phyloP scores from a whole-genome alignment of 306 rosid species.

The Aeschynomene evenia region DNA sequence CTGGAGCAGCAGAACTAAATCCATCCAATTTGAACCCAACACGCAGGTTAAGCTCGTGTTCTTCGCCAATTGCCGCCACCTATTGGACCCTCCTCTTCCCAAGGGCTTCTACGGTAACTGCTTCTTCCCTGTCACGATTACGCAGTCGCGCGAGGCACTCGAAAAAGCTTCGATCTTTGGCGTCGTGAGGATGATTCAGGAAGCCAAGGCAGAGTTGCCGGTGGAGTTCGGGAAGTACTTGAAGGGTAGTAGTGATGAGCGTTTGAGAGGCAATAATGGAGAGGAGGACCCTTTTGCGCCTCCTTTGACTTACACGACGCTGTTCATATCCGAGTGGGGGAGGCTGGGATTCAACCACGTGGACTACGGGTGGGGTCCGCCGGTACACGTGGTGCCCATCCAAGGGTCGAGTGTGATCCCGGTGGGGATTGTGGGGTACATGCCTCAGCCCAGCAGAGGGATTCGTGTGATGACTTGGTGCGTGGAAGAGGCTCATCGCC shows the following conservation, averaged over 20 bases:
- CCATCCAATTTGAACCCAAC: conserved; percentile 21
- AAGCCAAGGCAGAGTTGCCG: conserved; percentile 51
- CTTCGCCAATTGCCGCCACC: conserved; percentile 74
- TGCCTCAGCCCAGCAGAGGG: conserved; percentile 52
- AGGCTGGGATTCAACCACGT: conserved; percentile 68
- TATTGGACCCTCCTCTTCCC: conserved; percentile 66
- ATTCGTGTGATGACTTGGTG: conserved; percentile 77
- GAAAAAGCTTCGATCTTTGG: conserved; percentile 22
- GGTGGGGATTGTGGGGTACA: conserved; percentile 53
- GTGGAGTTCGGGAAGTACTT: conserved; percentile 49
- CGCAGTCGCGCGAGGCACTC: conserved; percentile 34
- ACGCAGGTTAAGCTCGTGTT: conserved; percentile 48
- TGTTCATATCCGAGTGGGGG: conserved; percentile 81
- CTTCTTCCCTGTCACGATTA: conserved; percentile 64
- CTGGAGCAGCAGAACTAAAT: conserved; percentile 62
- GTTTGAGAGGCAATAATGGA: neutral
- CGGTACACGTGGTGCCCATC: conserved; percentile 58
- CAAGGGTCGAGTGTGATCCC: conserved; percentile 61
- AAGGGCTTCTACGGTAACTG: conserved; percentile 83
- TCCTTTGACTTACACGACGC: conserved; percentile 46
- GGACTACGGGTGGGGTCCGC: conserved; percentile 71
- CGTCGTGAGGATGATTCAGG: conserved; percentile 61
- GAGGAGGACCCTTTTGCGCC: conserved; percentile 62
- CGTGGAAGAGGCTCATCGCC: conserved; percentile 47
- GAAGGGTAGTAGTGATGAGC: conserved; percentile 41